phyloP scores from a whole-genome alignment of 192 early-diverging fungal species.

The Coemansia sp. region DNA sequence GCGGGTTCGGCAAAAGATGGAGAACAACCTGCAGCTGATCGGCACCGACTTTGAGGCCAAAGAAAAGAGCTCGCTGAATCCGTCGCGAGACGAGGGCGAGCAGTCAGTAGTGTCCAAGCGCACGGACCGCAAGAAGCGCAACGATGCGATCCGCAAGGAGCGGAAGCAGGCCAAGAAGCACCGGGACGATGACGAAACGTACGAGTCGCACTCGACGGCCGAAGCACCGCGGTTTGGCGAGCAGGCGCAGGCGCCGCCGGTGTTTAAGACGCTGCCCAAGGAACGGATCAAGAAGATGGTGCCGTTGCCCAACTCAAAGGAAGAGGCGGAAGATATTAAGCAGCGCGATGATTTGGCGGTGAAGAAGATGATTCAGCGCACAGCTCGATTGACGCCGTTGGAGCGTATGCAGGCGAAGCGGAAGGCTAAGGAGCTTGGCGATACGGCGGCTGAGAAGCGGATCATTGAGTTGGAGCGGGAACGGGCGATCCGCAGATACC shows the following conservation, averaged over 20 bases:
- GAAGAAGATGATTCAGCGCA: conserved; percentile 49
- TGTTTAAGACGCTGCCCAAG: conserved; percentile 47
- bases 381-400: conserved; percentile 40
- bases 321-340: conserved; percentile 25
- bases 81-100: conserved; percentile 34
- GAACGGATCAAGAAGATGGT: conserved; percentile 47
- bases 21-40: conserved; percentile 35
- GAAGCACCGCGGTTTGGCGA: conserved; percentile 42
- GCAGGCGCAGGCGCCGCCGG: conserved; percentile 47
- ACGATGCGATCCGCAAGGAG: conserved; percentile 35
- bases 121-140: conserved; percentile 28
- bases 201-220: neutral
- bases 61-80: conserved; percentile 4
- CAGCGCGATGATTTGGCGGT: conserved; percentile 33
- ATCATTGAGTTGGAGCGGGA: conserved; percentile 49
- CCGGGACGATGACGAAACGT: conserved; percentile 10
- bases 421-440: conserved; percentile 34
- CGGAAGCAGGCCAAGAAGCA: conserved; percentile 32
- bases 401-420: conserved; percentile 50
- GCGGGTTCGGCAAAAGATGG: conserved; percentile 40
- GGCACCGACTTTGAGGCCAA: conserved; percentile 12
- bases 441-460: conserved; percentile 47
- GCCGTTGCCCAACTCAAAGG: conserved; percentile 37
- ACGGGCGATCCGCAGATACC: conserved; percentile 44
- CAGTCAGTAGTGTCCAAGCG: conserved; percentile 25